These are phyloP conservation scores for Fonsecaea multimorphosa DNA, from an alignment of 2,329 filamentous ascomycete genomes.

Conservation along the genomic window DNA sequence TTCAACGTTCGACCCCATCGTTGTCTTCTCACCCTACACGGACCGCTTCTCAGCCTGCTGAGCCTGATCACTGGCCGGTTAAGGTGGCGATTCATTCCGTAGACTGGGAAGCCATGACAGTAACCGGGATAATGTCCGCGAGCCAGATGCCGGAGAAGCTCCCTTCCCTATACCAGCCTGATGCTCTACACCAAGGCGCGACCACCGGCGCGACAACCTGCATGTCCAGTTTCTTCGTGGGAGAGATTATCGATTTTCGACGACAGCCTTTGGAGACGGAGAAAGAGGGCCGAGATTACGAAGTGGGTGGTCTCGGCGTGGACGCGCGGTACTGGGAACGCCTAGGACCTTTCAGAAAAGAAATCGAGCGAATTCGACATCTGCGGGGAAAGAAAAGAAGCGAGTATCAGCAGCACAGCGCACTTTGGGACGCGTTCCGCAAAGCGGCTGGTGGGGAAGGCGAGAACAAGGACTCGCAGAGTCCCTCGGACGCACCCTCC, in stretches of 20 bases:
- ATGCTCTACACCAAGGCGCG: slow-evolving; percentile 32
- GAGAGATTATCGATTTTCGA: slow-evolving; percentile 71
- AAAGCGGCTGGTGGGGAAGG: slow-evolving; percentile 29
- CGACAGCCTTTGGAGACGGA: slow-evolving; percentile 56
- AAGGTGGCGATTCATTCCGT: slow-evolving; percentile 69
- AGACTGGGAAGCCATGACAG: slow-evolving; percentile 65
- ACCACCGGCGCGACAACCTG: slow-evolving; percentile 49
- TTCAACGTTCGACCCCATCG: slow-evolving; percentile 23
- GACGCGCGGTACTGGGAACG: slow-evolving; percentile 58
- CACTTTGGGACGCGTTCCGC: slow-evolving; percentile 33
- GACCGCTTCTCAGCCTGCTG: slow-evolving; percentile 37
- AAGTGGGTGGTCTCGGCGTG: slow-evolving; percentile 52
- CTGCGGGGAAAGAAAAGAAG: slow-evolving; percentile 28
- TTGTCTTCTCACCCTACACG: slow-evolving; percentile 39
- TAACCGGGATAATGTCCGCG: slow-evolving; percentile 73
- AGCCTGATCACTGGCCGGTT: slow-evolving; percentile 68
- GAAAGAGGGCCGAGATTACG: slow-evolving; percentile 44
- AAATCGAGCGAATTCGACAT: slow-evolving; percentile 46
- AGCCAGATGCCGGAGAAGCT: slow-evolving; percentile 64
- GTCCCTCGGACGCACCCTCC: background rate
- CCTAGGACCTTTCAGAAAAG: slow-evolving; percentile 54
- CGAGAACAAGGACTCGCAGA: slow-evolving; percentile 39
- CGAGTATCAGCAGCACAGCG: slow-evolving; percentile 31
- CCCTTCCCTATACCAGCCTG: slow-evolving; percentile 21
- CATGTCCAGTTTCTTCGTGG: slow-evolving; percentile 71